Base-by-base conservation (phyloP, 257 asterid species). In the Cinchona pubescens region DNA sequence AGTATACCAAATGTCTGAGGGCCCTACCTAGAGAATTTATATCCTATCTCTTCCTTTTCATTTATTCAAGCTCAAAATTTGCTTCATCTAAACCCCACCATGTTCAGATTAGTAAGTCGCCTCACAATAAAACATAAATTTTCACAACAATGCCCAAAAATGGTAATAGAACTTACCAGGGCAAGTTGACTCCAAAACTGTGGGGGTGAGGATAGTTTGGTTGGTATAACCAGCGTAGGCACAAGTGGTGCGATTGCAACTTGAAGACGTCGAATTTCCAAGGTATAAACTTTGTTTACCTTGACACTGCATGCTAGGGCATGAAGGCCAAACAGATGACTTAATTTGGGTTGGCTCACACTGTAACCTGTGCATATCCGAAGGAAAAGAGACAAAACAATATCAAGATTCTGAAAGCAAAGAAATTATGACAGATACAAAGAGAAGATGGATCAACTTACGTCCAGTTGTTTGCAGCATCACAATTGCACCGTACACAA, bases 401-500 rank as follows among this genome's bases (percentile, higher is more conserved):
- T 1, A 72, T 45, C 35, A 75, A 21, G 19, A 76, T 46, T 18
- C 19, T 11, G 38, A 66, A 42, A 32, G 32, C 48, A 45, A 15
- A 49, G 51, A 29, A 64, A 46, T 37, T n/a, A 4, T 48, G 29
- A 64, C 7, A 43, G 21, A 42, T 27, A 12, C 10, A 21, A 69
- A 27, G 18, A 63, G 23, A 64, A 7, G 16, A 71, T 73, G 38
- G 27, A 34, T 43, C 34, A 12, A 78, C 98, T 90, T 80, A 92
- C 98, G 49, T 83, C 91, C 86, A 87, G 89, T 78, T 88, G 6
- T 69, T 74, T 27, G 93, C 84, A 64, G 96, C 83, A 77, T 89
- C 79, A 69, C 98, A 94, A 16, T 69, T 83, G 90, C 98, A 94
- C 81, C 34, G 72, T 21, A 94, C 91, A 35, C 98, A 94, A 30